Base-by-base conservation (phyloP, 164 flowering plant genomes). In the Piper longum region DNA sequence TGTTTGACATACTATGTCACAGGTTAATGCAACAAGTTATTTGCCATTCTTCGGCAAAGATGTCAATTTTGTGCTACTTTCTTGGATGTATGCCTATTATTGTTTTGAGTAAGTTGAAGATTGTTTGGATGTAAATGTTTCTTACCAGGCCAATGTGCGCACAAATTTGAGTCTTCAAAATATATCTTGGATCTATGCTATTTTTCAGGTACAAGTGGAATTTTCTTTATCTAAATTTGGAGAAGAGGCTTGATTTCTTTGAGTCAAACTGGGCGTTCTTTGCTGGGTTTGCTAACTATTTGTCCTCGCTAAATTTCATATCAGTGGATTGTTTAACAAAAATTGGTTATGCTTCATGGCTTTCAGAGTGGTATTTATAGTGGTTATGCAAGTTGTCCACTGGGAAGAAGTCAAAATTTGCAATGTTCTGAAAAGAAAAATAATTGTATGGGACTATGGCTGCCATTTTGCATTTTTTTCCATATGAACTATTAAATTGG, bases 21-120 rank as follows among this genome's bases (percentile, higher is more conserved):
- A 93, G 97, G 95, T 87, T 65, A 85, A 69, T 75, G 87, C 79
- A 41, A 78, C 80, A 56, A 96, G 88, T 36, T 83, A 75, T 68
- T 71, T 93, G 69, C 99, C 99, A 11, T 83, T 69, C 41, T 61
- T 85, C 60, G 99, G 99, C 59, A 93, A 85, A 82, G 72, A 76
- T 45, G 75, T 93, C 55, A 85, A 87, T 73, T 87, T 93, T 70
- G 57, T 93, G 51, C 85, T 93, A 52, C 87, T 90, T 62, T 85
- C 95, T 36, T 93, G 97, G 99, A 82, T 91, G 95, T 91, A 93
- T 77, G 95, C 97, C 55, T 93, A 91, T 67, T 93, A 91, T 65
- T 84, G 99, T 70, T 93, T 91, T 58, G 97, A 93, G 99, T 90
- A 85, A 57, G 95, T 41, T 48, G 41, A 42, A 52, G 81, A 48